phyloP scores from a whole-genome alignment of 352 stramenopile species.

The Phytophthora sp. region DNA sequence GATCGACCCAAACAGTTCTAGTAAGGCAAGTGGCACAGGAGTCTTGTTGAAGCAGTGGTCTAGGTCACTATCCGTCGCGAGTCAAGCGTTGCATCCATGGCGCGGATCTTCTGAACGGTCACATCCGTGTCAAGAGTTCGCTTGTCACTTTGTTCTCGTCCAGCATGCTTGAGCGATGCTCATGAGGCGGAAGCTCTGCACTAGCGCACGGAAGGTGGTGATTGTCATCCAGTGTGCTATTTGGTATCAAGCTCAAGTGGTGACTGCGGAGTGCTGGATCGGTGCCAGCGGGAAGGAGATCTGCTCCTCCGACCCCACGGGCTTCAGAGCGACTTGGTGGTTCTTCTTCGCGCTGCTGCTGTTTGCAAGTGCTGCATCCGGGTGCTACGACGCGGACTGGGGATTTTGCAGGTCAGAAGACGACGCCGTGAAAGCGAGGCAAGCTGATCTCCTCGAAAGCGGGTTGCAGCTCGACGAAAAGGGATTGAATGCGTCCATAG shows the following conservation, averaged over 20 bases:
- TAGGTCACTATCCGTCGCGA: too few relatives aligned
- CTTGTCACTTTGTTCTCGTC: neutral
- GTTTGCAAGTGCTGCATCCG: slow-evolving; percentile 36
- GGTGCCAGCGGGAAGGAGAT: slow-evolving; percentile 60
- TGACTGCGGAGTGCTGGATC: slow-evolving; percentile 61
- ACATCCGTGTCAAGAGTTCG: neutral
- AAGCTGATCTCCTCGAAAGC: slow-evolving; percentile 12
- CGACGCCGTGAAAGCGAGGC: neutral
- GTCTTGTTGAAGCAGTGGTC: neutral
- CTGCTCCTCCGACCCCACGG: slow-evolving; percentile 53
- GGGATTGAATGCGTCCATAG: slow-evolving; percentile 12
- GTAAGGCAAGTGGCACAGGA: too few relatives aligned
- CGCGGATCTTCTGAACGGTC: slow-evolving; percentile 26
- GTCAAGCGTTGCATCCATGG: neutral
- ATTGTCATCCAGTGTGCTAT: slow-evolving; percentile 4
- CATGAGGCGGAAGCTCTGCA: slow-evolving; percentile 5
- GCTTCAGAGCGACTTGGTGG: slow-evolving; percentile 64
- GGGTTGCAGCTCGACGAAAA: slow-evolving; percentile 4
- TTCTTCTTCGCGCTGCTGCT: slow-evolving; percentile 71
- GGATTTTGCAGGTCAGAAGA: slow-evolving; percentile 14
- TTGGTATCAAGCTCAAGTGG: slow-evolving; percentile 13
- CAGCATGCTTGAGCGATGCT: neutral
- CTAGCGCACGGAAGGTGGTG: neutral
- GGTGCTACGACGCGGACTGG: slow-evolving; percentile 42
- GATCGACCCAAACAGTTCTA: too few relatives aligned